phyloP scores from a whole-genome alignment of 306 rosid species.

The Cyclanthera cordifolia region DNA sequence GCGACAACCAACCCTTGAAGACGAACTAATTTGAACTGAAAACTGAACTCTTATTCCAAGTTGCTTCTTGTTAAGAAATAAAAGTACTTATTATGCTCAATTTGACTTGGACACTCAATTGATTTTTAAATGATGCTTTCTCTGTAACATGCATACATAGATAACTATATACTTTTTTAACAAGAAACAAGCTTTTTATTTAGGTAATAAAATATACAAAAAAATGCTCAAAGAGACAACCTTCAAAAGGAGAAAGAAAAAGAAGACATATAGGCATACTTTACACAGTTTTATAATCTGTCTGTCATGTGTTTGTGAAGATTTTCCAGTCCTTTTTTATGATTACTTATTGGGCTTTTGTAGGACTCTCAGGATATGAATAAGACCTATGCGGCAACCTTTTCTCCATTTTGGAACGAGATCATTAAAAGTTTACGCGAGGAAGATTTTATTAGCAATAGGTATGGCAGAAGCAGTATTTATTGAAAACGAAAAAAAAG shows the following conservation, averaged over 20 bases:
- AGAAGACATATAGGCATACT: background rate
- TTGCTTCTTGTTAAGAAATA: too few species aligned
- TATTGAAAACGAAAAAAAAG: slow-evolving; percentile 10
- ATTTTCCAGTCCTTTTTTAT: slow-evolving; percentile 5
- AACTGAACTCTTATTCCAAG: too few species aligned
- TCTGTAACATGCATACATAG: background rate
- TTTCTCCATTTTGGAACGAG: slow-evolving; percentile 97
- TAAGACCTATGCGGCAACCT: slow-evolving; percentile 66
- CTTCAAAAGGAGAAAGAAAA: background rate
- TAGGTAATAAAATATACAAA: background rate
- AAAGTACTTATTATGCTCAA: background rate
- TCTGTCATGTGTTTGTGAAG: background rate
- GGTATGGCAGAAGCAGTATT: slow-evolving; percentile 34
- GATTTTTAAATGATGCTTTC: background rate
- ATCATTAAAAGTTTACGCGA: slow-evolving; percentile 85
- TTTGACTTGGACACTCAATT: background rate
- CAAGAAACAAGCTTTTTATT: background rate
- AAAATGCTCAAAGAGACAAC: background rate
- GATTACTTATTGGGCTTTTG: slow-evolving; percentile 1
- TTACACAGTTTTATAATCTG: background rate
- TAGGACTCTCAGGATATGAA: slow-evolving; percentile 65
- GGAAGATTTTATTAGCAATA: slow-evolving; percentile 84
- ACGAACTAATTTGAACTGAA: too few species aligned
- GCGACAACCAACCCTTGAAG: too few species aligned
- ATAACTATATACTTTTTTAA: background rate